Conservation (phyloP, 176 grass and related monocot genomes). For the Stipa capillata region DNA sequence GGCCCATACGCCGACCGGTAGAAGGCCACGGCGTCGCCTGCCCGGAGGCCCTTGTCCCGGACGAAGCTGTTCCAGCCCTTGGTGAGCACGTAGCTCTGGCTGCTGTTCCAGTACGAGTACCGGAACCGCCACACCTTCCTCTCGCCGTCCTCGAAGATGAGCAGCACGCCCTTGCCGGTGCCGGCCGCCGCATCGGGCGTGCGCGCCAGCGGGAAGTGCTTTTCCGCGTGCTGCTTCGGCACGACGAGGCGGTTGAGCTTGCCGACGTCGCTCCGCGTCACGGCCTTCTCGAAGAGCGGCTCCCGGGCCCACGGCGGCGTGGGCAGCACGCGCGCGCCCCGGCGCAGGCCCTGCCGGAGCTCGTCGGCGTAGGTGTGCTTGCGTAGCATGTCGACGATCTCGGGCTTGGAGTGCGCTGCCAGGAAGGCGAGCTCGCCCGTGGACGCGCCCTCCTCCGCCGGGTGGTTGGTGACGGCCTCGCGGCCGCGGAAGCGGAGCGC, state of each 20-base stretch:
- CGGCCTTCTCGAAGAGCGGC: slow-evolving; percentile 60
- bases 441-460: not conserved
- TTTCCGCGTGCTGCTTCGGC: slow-evolving; percentile 82
- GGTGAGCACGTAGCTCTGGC: slow-evolving; percentile 92
- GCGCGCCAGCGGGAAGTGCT: slow-evolving; percentile 32
- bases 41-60: slow-evolving; percentile 58
- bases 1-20: not conserved
- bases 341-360: slow-evolving; percentile 39
- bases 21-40: slow-evolving; percentile 35
- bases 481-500: slow-evolving; percentile 68
- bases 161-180: slow-evolving; percentile 48
- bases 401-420: slow-evolving; percentile 47
- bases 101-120: slow-evolving; percentile 92
- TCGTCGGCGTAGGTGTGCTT: slow-evolving; percentile 84
- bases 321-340: slow-evolving; percentile 1
- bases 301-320: slow-evolving; percentile 26
- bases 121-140: slow-evolving; percentile 69
- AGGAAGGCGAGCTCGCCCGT: slow-evolving; percentile 44
- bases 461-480: slow-evolving; percentile 49
- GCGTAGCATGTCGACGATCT: slow-evolving; percentile 79
- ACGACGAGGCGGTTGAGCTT: slow-evolving; percentile 79
- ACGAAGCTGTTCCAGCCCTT: slow-evolving; percentile 90
- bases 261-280: slow-evolving; percentile 73
- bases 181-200: not conserved
- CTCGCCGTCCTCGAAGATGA: slow-evolving; percentile 70